phyloP scores from a whole-genome alignment of 345 rosid genomes.

The Syzygium oleosum region DNA sequence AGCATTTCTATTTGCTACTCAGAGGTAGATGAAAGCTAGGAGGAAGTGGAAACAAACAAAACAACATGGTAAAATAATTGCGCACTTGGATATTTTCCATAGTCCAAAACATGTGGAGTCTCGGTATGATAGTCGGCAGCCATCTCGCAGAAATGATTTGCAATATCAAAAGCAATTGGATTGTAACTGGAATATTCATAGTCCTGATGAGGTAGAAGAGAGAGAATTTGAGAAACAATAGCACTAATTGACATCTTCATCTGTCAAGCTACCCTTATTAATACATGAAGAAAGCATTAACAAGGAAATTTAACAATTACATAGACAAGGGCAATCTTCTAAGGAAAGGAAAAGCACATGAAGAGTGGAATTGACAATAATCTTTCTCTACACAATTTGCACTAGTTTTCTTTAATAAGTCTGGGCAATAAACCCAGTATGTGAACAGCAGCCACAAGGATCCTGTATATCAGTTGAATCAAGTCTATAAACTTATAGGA shows the following conservation, averaged over 20 bases:
- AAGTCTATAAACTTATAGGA: neutral
- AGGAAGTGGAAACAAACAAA: neutral
- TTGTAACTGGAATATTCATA: conserved; percentile 90
- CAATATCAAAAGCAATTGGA: conserved; percentile 83
- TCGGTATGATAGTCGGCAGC: conserved; percentile 89
- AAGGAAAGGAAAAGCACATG: neutral
- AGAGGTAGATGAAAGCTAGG: neutral
- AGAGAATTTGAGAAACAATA: neutral
- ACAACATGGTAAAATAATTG: neutral
- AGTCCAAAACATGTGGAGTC: conserved; percentile 78
- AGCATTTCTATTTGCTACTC: neutral
- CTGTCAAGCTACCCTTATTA: neutral
- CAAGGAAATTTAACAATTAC: neutral
- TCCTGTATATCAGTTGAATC: neutral
- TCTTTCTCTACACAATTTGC: neutral
- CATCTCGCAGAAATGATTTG: conserved; percentile 99
- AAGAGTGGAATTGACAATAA: neutral
- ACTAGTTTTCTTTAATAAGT: neutral
- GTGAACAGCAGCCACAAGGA: neutral
- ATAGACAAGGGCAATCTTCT: neutral
- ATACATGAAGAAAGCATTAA: neutral
- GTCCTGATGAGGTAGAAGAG: conserved; percentile 37
- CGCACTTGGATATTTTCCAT: conserved; percentile 75
- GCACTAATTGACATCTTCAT: neutral
- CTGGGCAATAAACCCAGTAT: neutral